Evolutionary conservation across 2,329 filamentous ascomycete genomes (phyloP).

Genomic region (Dactylellina parvicollis): DNA sequence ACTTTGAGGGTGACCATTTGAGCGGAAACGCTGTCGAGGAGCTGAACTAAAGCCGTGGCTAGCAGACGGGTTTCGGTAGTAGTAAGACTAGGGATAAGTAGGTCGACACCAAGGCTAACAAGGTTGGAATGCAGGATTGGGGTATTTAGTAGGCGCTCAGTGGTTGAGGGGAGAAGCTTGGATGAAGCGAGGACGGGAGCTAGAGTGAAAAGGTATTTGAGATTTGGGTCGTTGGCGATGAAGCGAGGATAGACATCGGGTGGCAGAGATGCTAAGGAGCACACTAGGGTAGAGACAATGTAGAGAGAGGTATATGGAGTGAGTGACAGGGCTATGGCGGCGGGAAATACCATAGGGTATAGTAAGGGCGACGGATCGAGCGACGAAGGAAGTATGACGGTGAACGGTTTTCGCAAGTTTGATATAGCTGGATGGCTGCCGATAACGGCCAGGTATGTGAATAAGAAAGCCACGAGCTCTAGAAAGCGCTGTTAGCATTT

Average conservation of each 20-base stretch:
- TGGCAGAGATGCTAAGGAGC: constrained; percentile 56
- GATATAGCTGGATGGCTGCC: constrained; percentile 43
- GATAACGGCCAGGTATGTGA: constrained; percentile 42
- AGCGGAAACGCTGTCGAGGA: constrained; percentile 80
- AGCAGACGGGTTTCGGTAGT: constrained; percentile 83
- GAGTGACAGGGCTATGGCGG: constrained; percentile 56
- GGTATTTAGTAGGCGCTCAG: constrained; percentile 55
- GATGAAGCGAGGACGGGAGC: constrained; percentile 54
- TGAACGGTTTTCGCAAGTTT: constrained; percentile 46
- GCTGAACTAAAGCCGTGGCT: constrained; percentile 81
- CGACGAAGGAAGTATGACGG: constrained; percentile 56
- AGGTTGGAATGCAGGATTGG: constrained; percentile 56
- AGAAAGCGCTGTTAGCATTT: constrained; percentile 9
- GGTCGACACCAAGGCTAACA: constrained; percentile 54
- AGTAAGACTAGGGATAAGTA: constrained; percentile 57
- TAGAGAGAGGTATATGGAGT: constrained; percentile 55
- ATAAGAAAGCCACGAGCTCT: constrained; percentile 36
- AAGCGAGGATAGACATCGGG: constrained; percentile 52
- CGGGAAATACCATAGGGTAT: constrained; percentile 57
- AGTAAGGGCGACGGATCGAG: constrained; percentile 58
- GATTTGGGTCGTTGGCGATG: constrained; percentile 54
- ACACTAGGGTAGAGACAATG: constrained; percentile 55
- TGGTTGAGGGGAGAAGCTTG: constrained; percentile 7
- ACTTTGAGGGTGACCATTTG: constrained; percentile 87
- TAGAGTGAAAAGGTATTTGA: constrained; percentile 57